These are phyloP conservation scores for Kernera saxatilis DNA, from an alignment of 345 rosid genomes.

Conservation along the genomic window DNA sequence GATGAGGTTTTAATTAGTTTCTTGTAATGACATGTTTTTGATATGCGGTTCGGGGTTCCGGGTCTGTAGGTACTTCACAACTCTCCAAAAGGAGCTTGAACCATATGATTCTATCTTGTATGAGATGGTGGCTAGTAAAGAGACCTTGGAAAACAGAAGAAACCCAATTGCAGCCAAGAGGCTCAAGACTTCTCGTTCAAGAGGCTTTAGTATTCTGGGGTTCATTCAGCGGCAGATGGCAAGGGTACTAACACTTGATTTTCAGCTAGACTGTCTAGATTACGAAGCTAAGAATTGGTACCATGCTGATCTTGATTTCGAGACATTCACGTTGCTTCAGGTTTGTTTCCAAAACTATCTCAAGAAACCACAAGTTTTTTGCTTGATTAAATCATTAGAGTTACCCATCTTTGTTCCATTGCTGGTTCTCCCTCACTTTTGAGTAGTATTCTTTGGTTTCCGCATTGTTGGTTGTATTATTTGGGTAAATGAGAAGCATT, in stretches of 20 bases:
- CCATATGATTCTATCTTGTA: conserved; percentile 79
- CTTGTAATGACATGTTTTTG: neutral
- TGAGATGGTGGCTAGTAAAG: conserved; percentile 93
- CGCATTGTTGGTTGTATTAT: neutral
- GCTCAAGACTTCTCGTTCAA: conserved; percentile 52
- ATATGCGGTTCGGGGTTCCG: neutral
- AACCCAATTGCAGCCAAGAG: conserved; percentile 43
- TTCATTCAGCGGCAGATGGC: conserved; percentile 91
- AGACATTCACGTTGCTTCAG: conserved; percentile 93
- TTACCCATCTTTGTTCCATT: neutral
- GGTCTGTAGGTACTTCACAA: conserved; percentile 57
- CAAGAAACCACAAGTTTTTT: neutral
- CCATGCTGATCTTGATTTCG: conserved; percentile 95
- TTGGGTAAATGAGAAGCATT: neutral
- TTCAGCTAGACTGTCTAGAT: conserved; percentile 85
- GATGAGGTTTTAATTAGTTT: neutral
- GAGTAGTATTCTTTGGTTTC: neutral
- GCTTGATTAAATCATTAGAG: neutral
- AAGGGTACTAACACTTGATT: conserved; percentile 61
- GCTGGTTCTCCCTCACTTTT: neutral
- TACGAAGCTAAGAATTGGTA: conserved; percentile 76
- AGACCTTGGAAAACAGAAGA: conserved; percentile 61
- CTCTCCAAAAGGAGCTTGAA: conserved; percentile 82
- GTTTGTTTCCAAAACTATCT: conserved; percentile 30
- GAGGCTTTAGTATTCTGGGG: conserved; percentile 72